Evolutionary conservation across 495 filamentous ascomycete genomes (phyloP).

Genomic region (Penicillium dipodomyicola): DNA sequence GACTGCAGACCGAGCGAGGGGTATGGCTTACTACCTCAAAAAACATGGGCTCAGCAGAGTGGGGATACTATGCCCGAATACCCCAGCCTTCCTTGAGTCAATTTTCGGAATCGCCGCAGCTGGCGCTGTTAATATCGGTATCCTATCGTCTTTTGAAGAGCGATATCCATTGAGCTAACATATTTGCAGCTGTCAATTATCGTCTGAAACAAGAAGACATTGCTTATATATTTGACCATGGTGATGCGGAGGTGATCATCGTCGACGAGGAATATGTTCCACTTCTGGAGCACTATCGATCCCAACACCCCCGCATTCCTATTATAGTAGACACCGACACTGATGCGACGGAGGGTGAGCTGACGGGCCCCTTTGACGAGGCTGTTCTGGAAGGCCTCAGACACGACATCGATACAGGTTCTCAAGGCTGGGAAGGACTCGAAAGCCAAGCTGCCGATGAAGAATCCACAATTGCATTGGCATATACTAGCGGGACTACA

Average conservation of each 20-base stretch:
- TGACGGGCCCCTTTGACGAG: constrained; percentile 78
- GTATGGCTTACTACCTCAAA: constrained; percentile 80
- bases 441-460: constrained; percentile 66
- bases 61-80: constrained; percentile 86
- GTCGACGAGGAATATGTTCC: constrained; percentile 74
- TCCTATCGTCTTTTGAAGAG: background rate
- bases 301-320: constrained; percentile 55
- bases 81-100: constrained; percentile 86
- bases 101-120: constrained; percentile 88
- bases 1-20: constrained; percentile 77
- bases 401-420: constrained; percentile 60
- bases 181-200: constrained; percentile 72
- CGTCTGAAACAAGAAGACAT: constrained; percentile 86
- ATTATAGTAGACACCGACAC: constrained; percentile 85
- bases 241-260: constrained; percentile 83
- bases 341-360: constrained; percentile 69
- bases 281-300: constrained; percentile 64
- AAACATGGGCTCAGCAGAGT: constrained; percentile 67
- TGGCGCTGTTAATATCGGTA: constrained; percentile 72
- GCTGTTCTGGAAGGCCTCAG: constrained; percentile 77
- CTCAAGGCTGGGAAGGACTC: constrained; percentile 74
- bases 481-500: constrained; percentile 93
- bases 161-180: background rate
- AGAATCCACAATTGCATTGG: constrained; percentile 76
- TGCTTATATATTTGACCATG: constrained; percentile 81